Conservation (phyloP, 306 rosid species). For the Astragalus glycyphyllos region DNA sequence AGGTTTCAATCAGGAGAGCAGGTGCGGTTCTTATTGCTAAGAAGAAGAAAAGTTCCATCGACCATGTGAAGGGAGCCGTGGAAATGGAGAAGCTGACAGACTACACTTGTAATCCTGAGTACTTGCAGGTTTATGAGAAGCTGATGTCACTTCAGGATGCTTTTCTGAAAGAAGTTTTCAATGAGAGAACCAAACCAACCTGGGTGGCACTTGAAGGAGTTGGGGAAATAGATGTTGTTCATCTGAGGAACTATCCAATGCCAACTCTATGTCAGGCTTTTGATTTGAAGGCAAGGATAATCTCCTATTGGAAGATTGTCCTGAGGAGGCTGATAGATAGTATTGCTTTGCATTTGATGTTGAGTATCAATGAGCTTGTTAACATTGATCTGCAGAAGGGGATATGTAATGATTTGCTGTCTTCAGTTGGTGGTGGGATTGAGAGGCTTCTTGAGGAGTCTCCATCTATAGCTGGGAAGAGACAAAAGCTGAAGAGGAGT, state of each 20-base stretch:
- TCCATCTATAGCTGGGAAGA: conserved; percentile 47
- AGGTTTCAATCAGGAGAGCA: conserved; percentile 24
- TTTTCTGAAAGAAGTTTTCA: conserved; percentile 1
- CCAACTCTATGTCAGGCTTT: conserved; percentile 44
- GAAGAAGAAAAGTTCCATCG: conserved; percentile 40
- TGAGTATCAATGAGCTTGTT: conserved; percentile 41
- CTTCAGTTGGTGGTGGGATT: conserved; percentile 40
- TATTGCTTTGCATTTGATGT: conserved; percentile 52
- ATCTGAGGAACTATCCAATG: not conserved
- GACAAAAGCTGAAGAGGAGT: conserved; percentile 44
- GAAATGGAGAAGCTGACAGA: conserved; percentile 62
- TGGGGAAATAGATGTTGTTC: conserved; percentile 41
- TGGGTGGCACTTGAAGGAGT: conserved; percentile 39
- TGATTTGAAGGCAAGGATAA: conserved; percentile 57
- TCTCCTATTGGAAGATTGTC: conserved; percentile 62
- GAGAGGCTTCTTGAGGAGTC: conserved; percentile 60
- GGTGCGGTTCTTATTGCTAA: conserved; percentile 30
- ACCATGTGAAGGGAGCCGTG: conserved; percentile 41
- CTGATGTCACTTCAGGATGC: conserved; percentile 39
- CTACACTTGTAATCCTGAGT: conserved; percentile 57
- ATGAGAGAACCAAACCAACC: rapidly evolving
- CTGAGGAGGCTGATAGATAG: conserved; percentile 50
- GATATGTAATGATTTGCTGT: conserved; percentile 33
- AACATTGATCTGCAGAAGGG: conserved; percentile 46
- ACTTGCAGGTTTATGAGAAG: conserved; percentile 35